These are phyloP conservation scores for Trypanosoma scelopori DNA, from an alignment of 208 protist genomes.

Conservation along the genomic window DNA sequence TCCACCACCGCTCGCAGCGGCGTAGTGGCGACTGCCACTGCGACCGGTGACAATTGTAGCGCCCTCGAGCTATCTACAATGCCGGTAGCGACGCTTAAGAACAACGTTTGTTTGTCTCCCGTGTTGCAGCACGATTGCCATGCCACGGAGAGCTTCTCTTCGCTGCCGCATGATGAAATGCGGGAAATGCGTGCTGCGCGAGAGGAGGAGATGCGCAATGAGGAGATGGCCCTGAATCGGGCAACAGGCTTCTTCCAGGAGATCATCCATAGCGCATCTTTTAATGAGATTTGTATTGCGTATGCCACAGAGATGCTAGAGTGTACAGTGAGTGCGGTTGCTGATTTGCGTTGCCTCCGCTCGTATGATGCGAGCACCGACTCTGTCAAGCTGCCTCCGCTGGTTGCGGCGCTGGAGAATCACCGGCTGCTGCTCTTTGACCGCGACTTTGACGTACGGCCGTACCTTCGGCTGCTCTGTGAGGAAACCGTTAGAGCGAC, in stretches of 20 bases:
- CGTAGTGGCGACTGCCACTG: neutral
- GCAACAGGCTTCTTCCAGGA: constrained; percentile 58
- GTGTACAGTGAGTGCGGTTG: constrained; percentile 23
- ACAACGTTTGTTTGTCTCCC: neutral
- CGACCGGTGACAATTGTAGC: constrained; percentile 29
- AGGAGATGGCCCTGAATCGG: constrained; percentile 45
- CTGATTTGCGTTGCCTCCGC: constrained; percentile 41
- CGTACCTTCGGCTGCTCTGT: constrained; percentile 73
- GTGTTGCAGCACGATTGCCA: neutral
- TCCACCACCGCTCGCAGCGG: neutral
- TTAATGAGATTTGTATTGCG: constrained; percentile 65
- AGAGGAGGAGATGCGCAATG: constrained; percentile 42
- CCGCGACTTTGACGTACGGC: constrained; percentile 58
- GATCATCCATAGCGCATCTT: constrained; percentile 61
- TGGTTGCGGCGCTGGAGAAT: constrained; percentile 58
- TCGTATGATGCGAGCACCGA: constrained; percentile 59
- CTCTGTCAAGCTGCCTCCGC: constrained; percentile 52
- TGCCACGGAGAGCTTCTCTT: constrained; percentile 16
- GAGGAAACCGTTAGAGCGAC: constrained; percentile 68
- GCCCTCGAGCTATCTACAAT: constrained; percentile 46
- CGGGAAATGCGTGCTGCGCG: constrained; percentile 22
- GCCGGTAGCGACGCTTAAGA: constrained; percentile 33
- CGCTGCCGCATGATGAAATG: constrained; percentile 15
- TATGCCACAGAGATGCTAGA: constrained; percentile 48
- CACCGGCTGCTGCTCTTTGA: constrained; percentile 51